A percentile compares a stretch with the other conserved stretches of the same genome.
Evolutionary conservation across 2,329 filamentous ascomycete genomes (phyloP).

Genomic region (Nigrospora osmanthi): DNA sequence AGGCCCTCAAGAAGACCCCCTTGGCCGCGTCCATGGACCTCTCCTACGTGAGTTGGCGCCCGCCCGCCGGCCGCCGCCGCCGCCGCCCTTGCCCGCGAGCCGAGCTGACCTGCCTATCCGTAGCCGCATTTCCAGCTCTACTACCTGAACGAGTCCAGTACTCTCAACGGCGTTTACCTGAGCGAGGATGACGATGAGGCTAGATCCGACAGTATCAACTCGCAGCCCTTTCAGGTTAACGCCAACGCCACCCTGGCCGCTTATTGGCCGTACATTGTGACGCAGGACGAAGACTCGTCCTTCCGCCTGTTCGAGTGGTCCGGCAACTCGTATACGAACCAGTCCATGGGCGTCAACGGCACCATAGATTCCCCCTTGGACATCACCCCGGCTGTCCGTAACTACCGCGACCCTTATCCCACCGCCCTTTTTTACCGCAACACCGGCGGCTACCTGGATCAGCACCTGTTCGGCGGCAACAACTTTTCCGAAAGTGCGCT

Average conservation of each 20-base stretch:
- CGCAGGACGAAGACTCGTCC: constrained; percentile 5
- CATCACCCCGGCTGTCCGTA: not conserved
- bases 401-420: not conserved
- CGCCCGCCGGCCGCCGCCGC: not conserved
- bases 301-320: constrained; percentile 8
- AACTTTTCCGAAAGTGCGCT: not conserved
- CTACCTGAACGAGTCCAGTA: constrained; percentile 7
- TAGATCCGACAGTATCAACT: constrained; percentile 7
- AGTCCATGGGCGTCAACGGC: constrained; percentile 3
- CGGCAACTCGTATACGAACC: constrained; percentile 6
- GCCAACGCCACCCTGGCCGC: constrained; percentile 3
- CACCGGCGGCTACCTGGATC: not conserved
- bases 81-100: not conserved
- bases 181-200: constrained; percentile 8
- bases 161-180: constrained; percentile 8
- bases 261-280: constrained; percentile 10
- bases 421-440: constrained; percentile 1
- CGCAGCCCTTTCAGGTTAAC: constrained; percentile 4
- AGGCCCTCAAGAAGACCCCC: constrained; percentile 8
- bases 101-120: not conserved
- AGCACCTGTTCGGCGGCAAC: not conserved
- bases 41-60: constrained; percentile 1
- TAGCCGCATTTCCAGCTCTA: constrained; percentile 9
- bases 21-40: constrained; percentile 7
- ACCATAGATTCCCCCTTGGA: not conserved